Base-by-base conservation (phyloP, 371 early-diverging fungal species). In the Mucor lusitanicus region DNA sequence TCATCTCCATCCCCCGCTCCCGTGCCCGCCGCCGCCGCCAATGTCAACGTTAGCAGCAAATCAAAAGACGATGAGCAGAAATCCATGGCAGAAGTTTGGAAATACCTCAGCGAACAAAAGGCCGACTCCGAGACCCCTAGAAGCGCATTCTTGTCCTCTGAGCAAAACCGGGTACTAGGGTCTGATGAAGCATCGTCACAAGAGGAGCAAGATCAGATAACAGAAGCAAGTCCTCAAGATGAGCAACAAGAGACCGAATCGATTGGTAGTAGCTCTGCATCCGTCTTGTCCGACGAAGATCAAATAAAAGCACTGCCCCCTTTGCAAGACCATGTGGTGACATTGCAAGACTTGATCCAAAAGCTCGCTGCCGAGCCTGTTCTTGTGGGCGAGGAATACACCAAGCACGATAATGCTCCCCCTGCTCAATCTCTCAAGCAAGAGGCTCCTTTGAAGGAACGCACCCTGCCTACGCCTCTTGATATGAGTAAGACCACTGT, bases 331-430 rank as follows among this genome's bases (percentile, higher is more conserved):
- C 73, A 73, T 23, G 67, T 73, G 2, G 55, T 73, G 12, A 57
- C 66, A 27, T 44, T 73, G 6, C 50, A 73, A 33, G 64, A 69
- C 15, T 59, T 73, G 35, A 60, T 73, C 3, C 60, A 57, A 2
- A 39, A 66, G 37, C 33, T 73, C 1, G 69, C 67, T 30, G 65
- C 73, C 2, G 64, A 73, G 42, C 68, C 72, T 19, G 68, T 72
- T 0, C 27, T 72, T 23, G 62, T 68, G 1, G 55, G 40, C 6
- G 53, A 67, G 25, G 67, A 64, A 56, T 13, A 32, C 21, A 53
- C 33, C 12, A 9, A 54, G 1, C 65, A 40, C 28, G 70, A 70
- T 39, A 65, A 61, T 21, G 65, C 70, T 32, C 70, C 70, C n/a
- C 58, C 58, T 21, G 65, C 62, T 30, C 30, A 30, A 9, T 65